Conservation (phyloP, 371 early-diverging fungal genomes). For the Conidiobolus incongruus region DNA sequence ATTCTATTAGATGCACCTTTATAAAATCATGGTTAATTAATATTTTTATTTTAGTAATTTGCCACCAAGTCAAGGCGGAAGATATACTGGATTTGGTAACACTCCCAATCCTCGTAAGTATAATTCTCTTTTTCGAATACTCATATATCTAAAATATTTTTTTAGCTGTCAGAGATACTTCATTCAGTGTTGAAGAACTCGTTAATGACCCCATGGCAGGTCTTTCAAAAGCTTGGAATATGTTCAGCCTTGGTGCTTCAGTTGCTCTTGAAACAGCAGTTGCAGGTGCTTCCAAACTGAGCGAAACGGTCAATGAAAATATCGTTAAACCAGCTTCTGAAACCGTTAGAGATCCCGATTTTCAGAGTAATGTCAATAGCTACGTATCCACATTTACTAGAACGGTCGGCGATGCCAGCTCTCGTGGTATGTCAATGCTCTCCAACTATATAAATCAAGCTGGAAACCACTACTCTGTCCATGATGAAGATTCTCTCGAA, state of each 20-base stretch:
- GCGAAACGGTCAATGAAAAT: slow-evolving; percentile 58
- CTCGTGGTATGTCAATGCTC: not conserved
- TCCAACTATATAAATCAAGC: not conserved
- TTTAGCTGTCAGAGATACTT: too few species aligned
- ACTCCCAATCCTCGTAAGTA: slow-evolving; percentile 21
- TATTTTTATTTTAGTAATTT: slow-evolving; percentile 16
- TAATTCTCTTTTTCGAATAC: slow-evolving; percentile 7
- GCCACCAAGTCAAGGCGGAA: slow-evolving; percentile 84
- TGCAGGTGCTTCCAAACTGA: slow-evolving; percentile 35
- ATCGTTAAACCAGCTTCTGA: too few species aligned
- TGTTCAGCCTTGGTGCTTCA: slow-evolving; percentile 30
- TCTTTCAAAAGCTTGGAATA: slow-evolving; percentile 61
- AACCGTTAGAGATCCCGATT: slow-evolving; percentile 72
- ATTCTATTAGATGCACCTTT: slow-evolving; percentile 3
- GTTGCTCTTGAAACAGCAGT: slow-evolving; percentile 16
- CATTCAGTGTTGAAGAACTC: slow-evolving; percentile 34
- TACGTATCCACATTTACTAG: slow-evolving; percentile 43
- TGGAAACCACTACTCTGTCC: not conserved
- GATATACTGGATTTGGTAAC: slow-evolving; percentile 75
- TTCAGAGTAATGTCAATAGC: slow-evolving; percentile 39
- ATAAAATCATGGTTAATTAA: too few species aligned
- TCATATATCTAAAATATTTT: too few species aligned
- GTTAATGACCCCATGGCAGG: slow-evolving; percentile 64
- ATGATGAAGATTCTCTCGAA: not conserved
- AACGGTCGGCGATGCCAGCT: slow-evolving; percentile 17